Base-by-base conservation (phyloP, 2,329 filamentous ascomycete species). In the Fusarium sp. region DNA sequence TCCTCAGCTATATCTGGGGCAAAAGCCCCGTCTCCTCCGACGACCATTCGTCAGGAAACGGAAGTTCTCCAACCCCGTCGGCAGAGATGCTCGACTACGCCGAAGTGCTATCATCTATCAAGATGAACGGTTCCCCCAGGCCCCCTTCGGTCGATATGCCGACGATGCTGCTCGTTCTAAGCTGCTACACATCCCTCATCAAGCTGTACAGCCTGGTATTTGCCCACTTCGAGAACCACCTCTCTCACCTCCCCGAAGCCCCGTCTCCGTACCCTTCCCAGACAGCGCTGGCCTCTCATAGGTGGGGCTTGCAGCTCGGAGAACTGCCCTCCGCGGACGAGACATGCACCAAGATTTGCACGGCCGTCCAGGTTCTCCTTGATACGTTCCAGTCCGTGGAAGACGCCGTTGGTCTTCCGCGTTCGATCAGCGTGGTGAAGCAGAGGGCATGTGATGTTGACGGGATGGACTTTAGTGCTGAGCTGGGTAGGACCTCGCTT, bases 251-350 rank as follows among this genome's bases (percentile, higher is more conserved):
- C 48, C 48, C 48, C 20, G 48, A 35, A 3, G 6, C n/a, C 0
- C 48, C 48, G 48, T 20, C 48, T 11, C n/a, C 22, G 31, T 26
- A 36, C 31, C n/a, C n/a, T 36, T 20, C 48, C 17, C 48, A 36
- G 31, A 0, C 48, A 0, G 33, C 11, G 12, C 48, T 35, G 31
- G 31, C 48, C 31, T 36, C 48, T 36, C 31, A 52, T 26, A 52
- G 48, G 31, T 52, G 31, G 45, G 63, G 63, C 42, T n/a, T 60
- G 38, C 63, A 65, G 45, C 56, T 65, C 56, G 63, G 63, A 61
- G 28, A 65, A 51, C 52, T 61, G 38, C 38, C 56, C 39, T 61
- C 63, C 56, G 44, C 63, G 38, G 56, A 65, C 44, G 56, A 61
- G 28, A 65, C 63, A 6, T 65, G 47, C n/a, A 51, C 55, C 24